phyloP scores from a whole-genome alignment of 1,284 basidiomycete genomes.

The Fistulina hepatica region DNA sequence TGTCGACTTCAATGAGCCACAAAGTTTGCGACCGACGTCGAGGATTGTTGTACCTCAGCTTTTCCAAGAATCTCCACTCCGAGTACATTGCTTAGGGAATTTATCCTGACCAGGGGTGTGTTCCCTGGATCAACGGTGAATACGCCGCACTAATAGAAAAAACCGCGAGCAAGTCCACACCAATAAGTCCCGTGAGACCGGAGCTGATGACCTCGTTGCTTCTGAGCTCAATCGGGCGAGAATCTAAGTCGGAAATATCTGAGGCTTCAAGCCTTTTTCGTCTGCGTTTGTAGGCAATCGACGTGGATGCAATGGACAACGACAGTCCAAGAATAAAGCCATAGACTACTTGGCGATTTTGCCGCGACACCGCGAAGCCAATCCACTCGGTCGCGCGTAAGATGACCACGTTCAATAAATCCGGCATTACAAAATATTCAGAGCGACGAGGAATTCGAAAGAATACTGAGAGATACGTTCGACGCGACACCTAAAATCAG shows the following conservation, averaged over 20 bases:
- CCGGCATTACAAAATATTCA: no score
- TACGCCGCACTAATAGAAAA: constrained; percentile 2
- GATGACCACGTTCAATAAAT: no score
- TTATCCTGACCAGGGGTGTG: constrained; percentile 87
- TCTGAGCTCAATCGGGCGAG: constrained; percentile 63
- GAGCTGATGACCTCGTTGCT: constrained; percentile 65
- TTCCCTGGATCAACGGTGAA: constrained; percentile 50
- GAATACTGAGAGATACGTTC: no score
- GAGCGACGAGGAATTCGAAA: no score
- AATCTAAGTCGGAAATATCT: constrained; percentile 26
- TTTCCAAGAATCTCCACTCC: constrained; percentile 96
- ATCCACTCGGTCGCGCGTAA: no score
- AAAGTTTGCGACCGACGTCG: neutral
- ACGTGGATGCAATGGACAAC: constrained; percentile 11
- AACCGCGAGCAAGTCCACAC: constrained; percentile 30
- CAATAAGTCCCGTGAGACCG: constrained; percentile 77
- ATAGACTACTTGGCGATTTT: neutral
- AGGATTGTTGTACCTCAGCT: constrained; percentile 55
- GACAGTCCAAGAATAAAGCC: constrained; percentile 12
- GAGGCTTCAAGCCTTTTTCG: constrained; percentile 11
- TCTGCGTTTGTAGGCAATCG: constrained; percentile 11
- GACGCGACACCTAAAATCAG: no score
- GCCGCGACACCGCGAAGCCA: no score
- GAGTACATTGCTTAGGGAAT: constrained; percentile 80
- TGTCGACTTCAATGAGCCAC: constrained; percentile 21